phyloP scores from a whole-genome alignment of 1,284 basidiomycete genomes.

The Cystobasidium sp. region DNA sequence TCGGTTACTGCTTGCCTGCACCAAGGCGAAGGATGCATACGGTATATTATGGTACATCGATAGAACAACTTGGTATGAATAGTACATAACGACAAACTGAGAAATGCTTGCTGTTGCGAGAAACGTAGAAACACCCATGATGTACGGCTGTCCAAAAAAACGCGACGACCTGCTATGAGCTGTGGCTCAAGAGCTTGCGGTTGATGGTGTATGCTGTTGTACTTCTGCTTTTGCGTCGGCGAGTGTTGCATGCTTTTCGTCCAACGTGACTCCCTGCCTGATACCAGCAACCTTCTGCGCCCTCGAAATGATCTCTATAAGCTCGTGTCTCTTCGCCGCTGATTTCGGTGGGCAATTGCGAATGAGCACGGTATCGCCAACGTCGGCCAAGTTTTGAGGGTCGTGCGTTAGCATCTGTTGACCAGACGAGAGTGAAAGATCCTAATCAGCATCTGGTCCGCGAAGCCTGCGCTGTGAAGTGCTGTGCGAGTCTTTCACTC shows the following conservation, averaged over 20 bases:
- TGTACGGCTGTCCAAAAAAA: not conserved
- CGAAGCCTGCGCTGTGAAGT: not conserved
- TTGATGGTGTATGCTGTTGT: constrained; percentile 1
- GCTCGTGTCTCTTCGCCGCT: constrained; percentile 37
- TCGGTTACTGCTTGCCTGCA: too few species aligned
- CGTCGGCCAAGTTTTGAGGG: constrained; percentile 29
- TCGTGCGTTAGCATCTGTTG: constrained; percentile 39
- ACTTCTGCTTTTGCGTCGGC: constrained; percentile 30
- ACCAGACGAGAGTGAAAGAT: not conserved
- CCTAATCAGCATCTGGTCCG: not conserved
- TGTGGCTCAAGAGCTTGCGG: not conserved
- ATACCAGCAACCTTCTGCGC: constrained; percentile 28
- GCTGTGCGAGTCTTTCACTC: not conserved
- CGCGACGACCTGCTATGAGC: not conserved
- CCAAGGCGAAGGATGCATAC: too few species aligned
- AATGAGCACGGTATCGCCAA: constrained; percentile 35
- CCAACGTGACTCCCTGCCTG: constrained; percentile 28
- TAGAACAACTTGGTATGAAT: too few species aligned
- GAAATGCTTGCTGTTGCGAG: too few species aligned
- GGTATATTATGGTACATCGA: too few species aligned
- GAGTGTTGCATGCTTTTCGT: constrained; percentile 26
- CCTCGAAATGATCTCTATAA: constrained; percentile 28
- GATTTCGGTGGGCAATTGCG: constrained; percentile 38
- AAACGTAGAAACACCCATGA: not conserved
- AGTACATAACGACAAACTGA: too few species aligned